Conservation (phyloP, 2,329 filamentous ascomycete genomes). For the Scytalidium lignicola region DNA sequence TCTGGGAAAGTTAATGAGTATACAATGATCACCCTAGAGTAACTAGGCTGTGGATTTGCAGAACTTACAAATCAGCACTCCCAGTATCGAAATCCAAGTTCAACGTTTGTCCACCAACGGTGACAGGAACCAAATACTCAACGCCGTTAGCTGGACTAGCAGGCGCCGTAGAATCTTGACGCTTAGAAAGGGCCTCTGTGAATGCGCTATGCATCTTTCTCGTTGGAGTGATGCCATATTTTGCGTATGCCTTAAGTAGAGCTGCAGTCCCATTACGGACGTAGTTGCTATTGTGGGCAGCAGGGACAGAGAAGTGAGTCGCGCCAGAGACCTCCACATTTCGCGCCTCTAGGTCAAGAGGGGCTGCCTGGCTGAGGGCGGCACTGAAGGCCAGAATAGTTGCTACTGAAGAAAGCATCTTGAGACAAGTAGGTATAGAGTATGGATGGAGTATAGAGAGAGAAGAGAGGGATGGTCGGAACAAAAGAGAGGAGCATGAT, state of each 20-base stretch:
- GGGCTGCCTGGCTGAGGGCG: constrained; percentile 15
- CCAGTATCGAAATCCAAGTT: constrained; percentile 28
- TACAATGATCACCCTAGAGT: not conserved
- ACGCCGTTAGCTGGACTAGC: constrained; percentile 15
- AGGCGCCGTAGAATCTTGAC: constrained; percentile 23
- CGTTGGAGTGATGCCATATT: constrained; percentile 23
- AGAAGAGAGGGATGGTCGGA: constrained; percentile 4
- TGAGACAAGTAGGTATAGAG: constrained; percentile 8
- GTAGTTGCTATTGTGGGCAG: constrained; percentile 21
- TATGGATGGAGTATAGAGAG: constrained; percentile 10
- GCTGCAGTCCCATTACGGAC: constrained; percentile 26
- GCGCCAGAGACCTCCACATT: not conserved
- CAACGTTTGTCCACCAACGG: constrained; percentile 23
- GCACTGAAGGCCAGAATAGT: constrained; percentile 20
- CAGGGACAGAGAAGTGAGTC: constrained; percentile 17
- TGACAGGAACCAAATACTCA: constrained; percentile 22
- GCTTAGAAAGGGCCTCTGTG: constrained; percentile 17
- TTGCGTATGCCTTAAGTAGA: constrained; percentile 26
- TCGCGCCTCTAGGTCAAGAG: constrained; percentile 5
- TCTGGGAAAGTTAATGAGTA: not conserved
- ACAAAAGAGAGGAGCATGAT: too few species aligned
- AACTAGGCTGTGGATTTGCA: not conserved
- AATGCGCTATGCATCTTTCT: constrained; percentile 18
- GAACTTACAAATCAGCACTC: constrained; percentile 25
- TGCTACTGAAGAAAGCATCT: constrained; percentile 22